Evolutionary conservation across 495 filamentous ascomycete genomes (phyloP).

Genomic region (Tuber umbilicatum): DNA sequence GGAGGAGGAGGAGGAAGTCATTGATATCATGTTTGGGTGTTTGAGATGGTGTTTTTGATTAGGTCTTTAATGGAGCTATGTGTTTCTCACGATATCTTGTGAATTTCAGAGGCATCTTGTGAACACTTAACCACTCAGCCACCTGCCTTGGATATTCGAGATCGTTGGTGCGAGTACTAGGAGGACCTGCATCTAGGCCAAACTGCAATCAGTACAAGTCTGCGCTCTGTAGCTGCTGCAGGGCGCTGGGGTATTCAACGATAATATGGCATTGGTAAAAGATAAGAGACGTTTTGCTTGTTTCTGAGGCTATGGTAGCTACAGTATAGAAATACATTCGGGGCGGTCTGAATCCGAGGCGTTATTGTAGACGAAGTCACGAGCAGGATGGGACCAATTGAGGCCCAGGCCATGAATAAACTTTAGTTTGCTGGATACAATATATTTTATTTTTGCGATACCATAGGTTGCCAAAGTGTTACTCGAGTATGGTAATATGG

Average conservation of each 20-base stretch:
- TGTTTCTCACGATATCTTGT: not conserved
- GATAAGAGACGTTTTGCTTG: not conserved
- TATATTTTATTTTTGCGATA: not conserved
- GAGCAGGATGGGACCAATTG: not conserved
- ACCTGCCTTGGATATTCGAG: not conserved
- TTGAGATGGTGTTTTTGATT: not conserved
- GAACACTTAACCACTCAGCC: not conserved
- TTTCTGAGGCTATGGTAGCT: not conserved
- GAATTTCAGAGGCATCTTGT: not conserved
- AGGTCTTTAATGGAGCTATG: not conserved
- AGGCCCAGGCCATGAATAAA: not conserved
- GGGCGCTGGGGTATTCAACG: not conserved
- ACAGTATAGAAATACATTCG: not conserved
- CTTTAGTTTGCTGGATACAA: not conserved
- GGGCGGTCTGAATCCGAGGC: not conserved
- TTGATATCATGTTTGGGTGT: slow-evolving; percentile 4
- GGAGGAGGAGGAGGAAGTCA: not conserved
- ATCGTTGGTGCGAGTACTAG: not conserved
- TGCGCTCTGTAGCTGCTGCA: not conserved
- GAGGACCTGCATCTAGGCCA: not conserved
- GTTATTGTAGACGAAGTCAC: not conserved
- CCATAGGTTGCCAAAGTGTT: not conserved
- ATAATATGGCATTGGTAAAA: not conserved
- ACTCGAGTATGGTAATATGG: not conserved
- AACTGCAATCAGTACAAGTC: not conserved